Conservation (phyloP, 2,329 filamentous ascomycete genomes). For the Daldinia sp. region DNA sequence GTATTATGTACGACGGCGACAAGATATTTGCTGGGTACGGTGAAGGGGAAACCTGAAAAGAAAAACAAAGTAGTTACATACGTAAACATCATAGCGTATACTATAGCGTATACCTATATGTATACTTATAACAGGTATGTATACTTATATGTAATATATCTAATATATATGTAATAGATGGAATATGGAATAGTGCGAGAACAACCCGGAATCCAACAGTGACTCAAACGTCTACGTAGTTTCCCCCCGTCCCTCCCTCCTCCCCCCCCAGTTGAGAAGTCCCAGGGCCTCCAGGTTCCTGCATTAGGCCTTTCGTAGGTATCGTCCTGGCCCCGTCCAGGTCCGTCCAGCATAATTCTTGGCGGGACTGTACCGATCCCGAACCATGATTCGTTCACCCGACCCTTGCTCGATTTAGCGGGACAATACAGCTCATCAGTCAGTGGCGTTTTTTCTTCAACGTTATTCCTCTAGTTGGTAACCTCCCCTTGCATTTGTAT, state of each 20-base stretch:
- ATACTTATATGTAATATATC: background rate
- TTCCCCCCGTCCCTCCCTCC: too few relatives aligned
- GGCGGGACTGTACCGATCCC: conserved; percentile 43
- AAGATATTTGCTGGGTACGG: conserved; percentile 38
- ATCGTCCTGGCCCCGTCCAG: conserved; percentile 38
- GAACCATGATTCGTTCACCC: conserved; percentile 44
- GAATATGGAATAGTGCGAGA: conserved; percentile 1
- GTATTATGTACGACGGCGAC: conserved; percentile 24
- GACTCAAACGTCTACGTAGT: conserved; percentile 25
- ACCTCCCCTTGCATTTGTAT: conserved; percentile 30
- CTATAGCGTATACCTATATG: background rate
- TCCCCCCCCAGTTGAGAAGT: conserved; percentile 27
- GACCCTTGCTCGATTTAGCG: conserved; percentile 28
- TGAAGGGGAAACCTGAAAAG: conserved; percentile 28
- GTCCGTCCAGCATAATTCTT: conserved; percentile 28
- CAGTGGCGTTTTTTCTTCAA: conserved; percentile 43
- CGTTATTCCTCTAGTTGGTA: conserved; percentile 21
- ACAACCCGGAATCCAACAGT: conserved; percentile 24
- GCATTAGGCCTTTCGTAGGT: conserved; percentile 47
- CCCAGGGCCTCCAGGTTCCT: conserved; percentile 41
- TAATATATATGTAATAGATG: conserved; percentile 5
- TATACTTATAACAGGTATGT: background rate
- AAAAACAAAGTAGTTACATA: background rate
- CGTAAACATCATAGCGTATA: background rate
- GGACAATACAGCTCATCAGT: conserved; percentile 41